A percentile compares a stretch with the other conserved stretches of the same genome.
These are phyloP conservation scores for Ophiostoma australiae DNA, from an alignment of 2,329 filamentous ascomycete genomes.

Conservation along the genomic window DNA sequence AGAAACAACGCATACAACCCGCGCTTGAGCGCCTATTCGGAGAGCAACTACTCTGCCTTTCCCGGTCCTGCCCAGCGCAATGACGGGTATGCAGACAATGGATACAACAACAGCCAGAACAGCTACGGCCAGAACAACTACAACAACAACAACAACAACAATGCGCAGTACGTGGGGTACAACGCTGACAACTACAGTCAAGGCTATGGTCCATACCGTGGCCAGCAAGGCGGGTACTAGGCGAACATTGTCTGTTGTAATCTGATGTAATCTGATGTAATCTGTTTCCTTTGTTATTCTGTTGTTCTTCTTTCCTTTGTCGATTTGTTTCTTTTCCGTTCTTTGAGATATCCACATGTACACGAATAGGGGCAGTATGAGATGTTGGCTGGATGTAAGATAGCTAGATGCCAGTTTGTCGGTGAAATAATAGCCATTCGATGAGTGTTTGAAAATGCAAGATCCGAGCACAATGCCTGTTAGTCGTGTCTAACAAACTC, in stretches of 20 bases:
- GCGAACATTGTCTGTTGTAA: not conserved
- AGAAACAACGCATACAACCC: not conserved
- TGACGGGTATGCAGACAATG: not conserved
- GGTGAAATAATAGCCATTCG: not conserved
- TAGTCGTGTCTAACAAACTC: not conserved
- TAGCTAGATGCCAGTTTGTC: not conserved
- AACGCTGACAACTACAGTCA: not conserved
- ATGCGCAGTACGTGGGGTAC: not conserved
- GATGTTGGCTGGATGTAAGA: not conserved
- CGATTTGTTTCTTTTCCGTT: conserved; percentile 6
- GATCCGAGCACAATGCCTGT: too few species aligned
- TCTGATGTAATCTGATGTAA: not conserved
- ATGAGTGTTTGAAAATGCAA: not conserved
- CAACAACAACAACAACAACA: not conserved
- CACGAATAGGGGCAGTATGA: not conserved
- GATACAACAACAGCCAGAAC: not conserved
- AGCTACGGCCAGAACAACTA: not conserved
- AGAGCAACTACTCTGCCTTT: not conserved
- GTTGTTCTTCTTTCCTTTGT: not conserved
- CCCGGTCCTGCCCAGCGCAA: not conserved
- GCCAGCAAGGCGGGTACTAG: not conserved
- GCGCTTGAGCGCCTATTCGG: not conserved
- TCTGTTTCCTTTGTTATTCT: not conserved
- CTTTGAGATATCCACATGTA: conserved; percentile 13
- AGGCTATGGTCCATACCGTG: conserved; percentile 9